These are phyloP conservation scores for Penicillium diatomitis DNA, from an alignment of 495 filamentous ascomycete genomes.

Conservation along the genomic window DNA sequence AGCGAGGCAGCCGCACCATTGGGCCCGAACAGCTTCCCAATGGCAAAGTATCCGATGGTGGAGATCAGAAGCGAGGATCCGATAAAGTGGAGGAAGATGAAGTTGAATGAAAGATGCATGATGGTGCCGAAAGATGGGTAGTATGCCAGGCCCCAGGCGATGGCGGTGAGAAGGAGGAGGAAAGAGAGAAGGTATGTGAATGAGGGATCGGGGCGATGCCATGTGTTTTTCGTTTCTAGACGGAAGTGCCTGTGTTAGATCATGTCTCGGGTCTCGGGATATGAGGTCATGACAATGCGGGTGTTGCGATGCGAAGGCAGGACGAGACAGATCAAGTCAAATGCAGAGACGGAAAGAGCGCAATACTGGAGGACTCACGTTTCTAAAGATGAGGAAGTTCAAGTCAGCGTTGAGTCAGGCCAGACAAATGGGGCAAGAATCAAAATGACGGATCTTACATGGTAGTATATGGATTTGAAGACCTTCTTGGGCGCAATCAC, in stretches of 20 bases:
- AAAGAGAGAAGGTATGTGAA: conserved; percentile 70
- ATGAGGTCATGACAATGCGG: neutral
- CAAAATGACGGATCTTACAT: conserved; percentile 36
- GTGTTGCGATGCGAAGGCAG: neutral
- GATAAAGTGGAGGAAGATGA: conserved; percentile 63
- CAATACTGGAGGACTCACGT: conserved; percentile 36
- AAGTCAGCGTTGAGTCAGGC: too few relatives aligned
- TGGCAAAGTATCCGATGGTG: conserved; percentile 54
- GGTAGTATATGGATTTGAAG: conserved; percentile 68
- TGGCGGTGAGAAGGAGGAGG: conserved; percentile 62
- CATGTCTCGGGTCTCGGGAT: neutral
- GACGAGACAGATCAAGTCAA: neutral
- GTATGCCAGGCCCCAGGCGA: conserved; percentile 68
- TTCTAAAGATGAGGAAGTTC: conserved; percentile 32
- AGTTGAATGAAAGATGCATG: conserved; percentile 51
- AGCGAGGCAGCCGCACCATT: conserved; percentile 34
- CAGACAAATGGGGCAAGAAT: too few relatives aligned
- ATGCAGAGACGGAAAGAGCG: neutral
- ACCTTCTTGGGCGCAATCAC: conserved; percentile 70
- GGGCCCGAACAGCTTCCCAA: conserved; percentile 54
- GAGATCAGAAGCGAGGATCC: conserved; percentile 51
- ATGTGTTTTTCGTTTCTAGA: conserved; percentile 68
- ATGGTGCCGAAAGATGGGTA: conserved; percentile 45
- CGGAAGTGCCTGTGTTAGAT: neutral
- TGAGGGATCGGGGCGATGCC: conserved; percentile 66